Percentiles rank a stretch among this genome's conserved stretches.
phyloP scores from a whole-genome alignment of 2,329 filamentous ascomycete species.

The Zarea fungicola region DNA sequence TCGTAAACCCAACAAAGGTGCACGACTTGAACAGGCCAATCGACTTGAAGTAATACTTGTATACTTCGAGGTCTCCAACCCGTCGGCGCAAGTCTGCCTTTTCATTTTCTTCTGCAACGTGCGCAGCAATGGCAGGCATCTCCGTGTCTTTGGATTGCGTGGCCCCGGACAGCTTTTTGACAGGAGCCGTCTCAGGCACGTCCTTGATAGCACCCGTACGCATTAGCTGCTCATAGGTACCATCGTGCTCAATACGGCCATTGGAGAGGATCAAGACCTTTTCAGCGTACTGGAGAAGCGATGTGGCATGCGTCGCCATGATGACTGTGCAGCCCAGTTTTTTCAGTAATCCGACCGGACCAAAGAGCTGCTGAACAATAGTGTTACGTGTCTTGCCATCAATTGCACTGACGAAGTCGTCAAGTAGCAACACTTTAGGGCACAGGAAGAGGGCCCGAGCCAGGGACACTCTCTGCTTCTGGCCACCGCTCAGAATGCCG shows the following conservation, averaged over 20 bases:
- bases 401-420: conserved; percentile 29
- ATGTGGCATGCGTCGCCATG: conserved; percentile 8
- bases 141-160: background rate
- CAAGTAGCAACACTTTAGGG: conserved; percentile 21
- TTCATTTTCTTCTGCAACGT: conserved; percentile 1
- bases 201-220: background rate
- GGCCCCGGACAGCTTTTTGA: background rate
- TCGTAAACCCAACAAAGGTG: conserved; percentile 7
- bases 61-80: conserved; percentile 17
- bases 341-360: conserved; percentile 12
- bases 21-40: conserved; percentile 12
- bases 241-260: background rate
- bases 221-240: background rate
- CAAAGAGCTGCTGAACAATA: conserved; percentile 10
- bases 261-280: background rate
- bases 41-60: conserved; percentile 18
- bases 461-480: conserved; percentile 28
- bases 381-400: conserved; percentile 18
- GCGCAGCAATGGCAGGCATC: background rate
- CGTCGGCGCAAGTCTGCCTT: conserved; percentile 7
- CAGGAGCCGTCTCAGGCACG: background rate
- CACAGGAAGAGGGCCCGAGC: conserved; percentile 27
- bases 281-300: background rate
- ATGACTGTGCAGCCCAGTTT: conserved; percentile 14
- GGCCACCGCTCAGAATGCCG: conserved; percentile 33